Percentiles rank a stretch among this genome's conserved stretches.
These are phyloP conservation scores for Akebia trifoliata DNA, from an alignment of 164 flowering plant species.

Conservation along the genomic window DNA sequence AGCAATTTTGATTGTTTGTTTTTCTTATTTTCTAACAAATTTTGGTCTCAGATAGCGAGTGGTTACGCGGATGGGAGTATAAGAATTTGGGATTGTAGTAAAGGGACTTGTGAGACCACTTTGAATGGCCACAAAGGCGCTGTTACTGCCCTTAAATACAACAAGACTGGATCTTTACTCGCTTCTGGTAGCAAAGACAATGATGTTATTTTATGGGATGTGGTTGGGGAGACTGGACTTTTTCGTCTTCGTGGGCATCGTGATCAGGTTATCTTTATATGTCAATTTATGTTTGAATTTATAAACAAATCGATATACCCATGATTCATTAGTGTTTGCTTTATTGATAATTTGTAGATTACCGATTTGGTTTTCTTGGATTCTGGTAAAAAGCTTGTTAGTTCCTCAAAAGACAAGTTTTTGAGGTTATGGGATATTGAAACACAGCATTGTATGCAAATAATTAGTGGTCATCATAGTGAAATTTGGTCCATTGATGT, in stretches of 20 bases:
- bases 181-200: conserved; percentile 96
- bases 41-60: conserved; percentile 61
- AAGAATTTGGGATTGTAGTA: conserved; percentile 76
- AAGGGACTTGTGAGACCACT: conserved; percentile 77
- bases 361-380: conserved; percentile 91
- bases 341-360: conserved; percentile 48
- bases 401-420: conserved; percentile 92
- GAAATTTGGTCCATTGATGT: conserved; percentile 95
- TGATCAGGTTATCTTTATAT: conserved; percentile 61
- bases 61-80: conserved; percentile 97
- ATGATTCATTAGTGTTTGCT: background rate
- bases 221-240: conserved; percentile 83
- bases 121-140: conserved; percentile 91
- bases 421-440: conserved; percentile 97
- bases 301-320: background rate
- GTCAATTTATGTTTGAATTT: conserved; percentile 1
- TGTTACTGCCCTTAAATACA: conserved; percentile 63
- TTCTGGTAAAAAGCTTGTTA: conserved; percentile 76
- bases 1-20: background rate
- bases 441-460: conserved; percentile 90
- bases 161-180: conserved; percentile 66
- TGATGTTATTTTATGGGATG: conserved; percentile 93
- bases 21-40: background rate
- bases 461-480: conserved; percentile 89
- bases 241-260: conserved; percentile 92